These are phyloP conservation scores for Microthlaspi erraticum DNA, from an alignment of 345 rosid species.

Conservation along the genomic window DNA sequence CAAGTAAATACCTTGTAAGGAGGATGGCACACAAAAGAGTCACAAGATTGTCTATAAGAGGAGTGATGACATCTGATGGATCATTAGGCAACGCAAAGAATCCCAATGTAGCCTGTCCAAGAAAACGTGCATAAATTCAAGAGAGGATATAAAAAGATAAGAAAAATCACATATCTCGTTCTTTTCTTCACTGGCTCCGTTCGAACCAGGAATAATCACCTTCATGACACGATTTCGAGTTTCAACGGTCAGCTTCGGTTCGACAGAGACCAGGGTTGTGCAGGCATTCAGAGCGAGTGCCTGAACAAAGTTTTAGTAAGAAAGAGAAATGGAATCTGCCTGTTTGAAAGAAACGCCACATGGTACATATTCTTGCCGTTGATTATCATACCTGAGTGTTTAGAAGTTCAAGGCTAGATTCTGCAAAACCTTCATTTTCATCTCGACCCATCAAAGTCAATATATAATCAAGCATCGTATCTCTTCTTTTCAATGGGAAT, in stretches of 20 bases:
- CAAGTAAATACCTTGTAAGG: constrained; percentile 75
- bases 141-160: constrained; percentile 8
- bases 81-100: constrained; percentile 93
- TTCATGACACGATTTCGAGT: constrained; percentile 92
- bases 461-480: constrained; percentile 81
- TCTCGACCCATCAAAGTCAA: constrained; percentile 96
- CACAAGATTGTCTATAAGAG: constrained; percentile 89
- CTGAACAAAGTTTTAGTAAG: constrained; percentile 52
- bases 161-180: neutral
- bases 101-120: constrained; percentile 90
- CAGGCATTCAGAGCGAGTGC: constrained; percentile 96
- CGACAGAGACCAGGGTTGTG: constrained; percentile 95
- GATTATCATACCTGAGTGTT: constrained; percentile 69
- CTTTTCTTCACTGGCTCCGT: constrained; percentile 1
- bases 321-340: constrained; percentile 34
- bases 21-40: constrained; percentile 96
- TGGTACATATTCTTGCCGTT: constrained; percentile 23
- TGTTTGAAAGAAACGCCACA: constrained; percentile 20
- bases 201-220: constrained; percentile 52
- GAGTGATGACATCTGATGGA: constrained; percentile 80
- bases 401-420: constrained; percentile 86
- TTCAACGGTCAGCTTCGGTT: constrained; percentile 92
- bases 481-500: constrained; percentile 93
- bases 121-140: constrained; percentile 22
- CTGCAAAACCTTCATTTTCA: constrained; percentile 77